These are phyloP conservation scores for Panicum miliaceum DNA, from an alignment of 176 grass and related monocot species.

Conservation along the genomic window DNA sequence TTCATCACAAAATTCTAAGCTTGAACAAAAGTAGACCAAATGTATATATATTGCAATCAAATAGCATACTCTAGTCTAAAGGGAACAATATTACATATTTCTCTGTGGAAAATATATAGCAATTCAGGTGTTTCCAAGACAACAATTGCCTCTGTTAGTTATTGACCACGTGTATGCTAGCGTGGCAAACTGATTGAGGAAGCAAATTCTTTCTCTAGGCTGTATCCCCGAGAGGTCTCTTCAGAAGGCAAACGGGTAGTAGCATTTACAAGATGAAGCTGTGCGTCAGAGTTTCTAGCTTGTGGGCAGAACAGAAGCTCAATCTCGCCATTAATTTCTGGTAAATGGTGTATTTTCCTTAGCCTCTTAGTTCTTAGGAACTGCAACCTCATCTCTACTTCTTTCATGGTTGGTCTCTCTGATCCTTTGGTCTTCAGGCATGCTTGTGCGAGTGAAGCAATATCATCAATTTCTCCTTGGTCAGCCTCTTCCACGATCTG, in stretches of 20 bases:
- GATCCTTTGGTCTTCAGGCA: conserved; percentile 43
- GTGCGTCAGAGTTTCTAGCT: neutral
- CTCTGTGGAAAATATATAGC: neutral
- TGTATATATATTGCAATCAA: neutral
- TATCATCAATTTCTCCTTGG: conserved; percentile 30
- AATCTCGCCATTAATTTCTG: conserved; percentile 4
- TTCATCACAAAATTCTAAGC: neutral
- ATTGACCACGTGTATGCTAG: neutral
- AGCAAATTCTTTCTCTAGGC: conserved; percentile 22
- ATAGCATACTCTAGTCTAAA: neutral
- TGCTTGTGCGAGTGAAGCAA: conserved; percentile 26
- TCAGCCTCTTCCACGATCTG: conserved; percentile 42
- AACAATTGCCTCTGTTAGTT: no score
- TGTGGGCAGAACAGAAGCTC: neutral
- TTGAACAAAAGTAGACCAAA: neutral
- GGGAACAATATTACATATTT: neutral
- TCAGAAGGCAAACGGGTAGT: neutral
- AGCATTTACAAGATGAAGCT: neutral
- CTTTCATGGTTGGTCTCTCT: conserved; percentile 53
- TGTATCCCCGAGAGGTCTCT: neutral
- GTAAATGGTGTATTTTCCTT: neutral
- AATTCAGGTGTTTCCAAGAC: neutral
- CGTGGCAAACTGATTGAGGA: conserved; percentile 1
- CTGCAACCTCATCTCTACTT: conserved; percentile 53
- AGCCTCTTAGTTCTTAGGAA: conserved; percentile 24